phyloP scores from a whole-genome alignment of 345 rosid species.

The Camelina laxa region DNA sequence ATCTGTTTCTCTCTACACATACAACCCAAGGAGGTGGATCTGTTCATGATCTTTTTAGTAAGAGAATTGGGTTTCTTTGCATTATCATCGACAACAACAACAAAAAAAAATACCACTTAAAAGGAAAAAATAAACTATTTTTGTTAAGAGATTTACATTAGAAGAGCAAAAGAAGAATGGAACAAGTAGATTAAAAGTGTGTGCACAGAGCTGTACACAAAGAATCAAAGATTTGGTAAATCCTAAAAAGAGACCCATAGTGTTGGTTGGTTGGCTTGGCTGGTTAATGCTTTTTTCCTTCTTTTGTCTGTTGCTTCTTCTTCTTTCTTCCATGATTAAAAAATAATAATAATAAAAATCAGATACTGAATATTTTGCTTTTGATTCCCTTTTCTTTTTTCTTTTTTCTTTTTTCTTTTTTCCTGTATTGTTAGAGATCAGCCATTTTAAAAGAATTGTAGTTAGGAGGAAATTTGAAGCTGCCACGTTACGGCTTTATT shows the following conservation, averaged over 20 bases:
- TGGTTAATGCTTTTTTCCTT: conserved; percentile 31
- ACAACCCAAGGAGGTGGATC: background rate
- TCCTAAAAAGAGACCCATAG: conserved; percentile 41
- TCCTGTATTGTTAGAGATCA: conserved; percentile 44
- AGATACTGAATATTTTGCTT: conserved; percentile 30
- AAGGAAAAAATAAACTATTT: background rate
- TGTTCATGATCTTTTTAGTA: background rate
- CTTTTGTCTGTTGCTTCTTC: conserved; percentile 35
- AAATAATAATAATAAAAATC: conserved; percentile 11
- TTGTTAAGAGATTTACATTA: conserved; percentile 30
- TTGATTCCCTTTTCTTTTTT: conserved; percentile 1
- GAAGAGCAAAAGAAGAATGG: conserved; percentile 27
- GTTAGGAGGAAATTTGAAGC: conserved; percentile 42
- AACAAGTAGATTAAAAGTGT: conserved; percentile 14
- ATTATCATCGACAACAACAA: conserved; percentile 7
- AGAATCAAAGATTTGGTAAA: conserved; percentile 48
- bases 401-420: background rate
- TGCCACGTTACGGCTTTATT: conserved; percentile 45
- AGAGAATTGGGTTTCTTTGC: background rate
- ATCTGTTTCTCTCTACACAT: conserved; percentile 46
- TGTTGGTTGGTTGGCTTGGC: conserved; percentile 35
- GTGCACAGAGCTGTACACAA: conserved; percentile 34
- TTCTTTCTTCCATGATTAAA: conserved; percentile 32
- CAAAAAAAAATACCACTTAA: background rate
- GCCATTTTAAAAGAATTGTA: conserved; percentile 26